Evolutionary conservation across 441 rosid species (phyloP).

Genomic region (Daphne laureola): DNA sequence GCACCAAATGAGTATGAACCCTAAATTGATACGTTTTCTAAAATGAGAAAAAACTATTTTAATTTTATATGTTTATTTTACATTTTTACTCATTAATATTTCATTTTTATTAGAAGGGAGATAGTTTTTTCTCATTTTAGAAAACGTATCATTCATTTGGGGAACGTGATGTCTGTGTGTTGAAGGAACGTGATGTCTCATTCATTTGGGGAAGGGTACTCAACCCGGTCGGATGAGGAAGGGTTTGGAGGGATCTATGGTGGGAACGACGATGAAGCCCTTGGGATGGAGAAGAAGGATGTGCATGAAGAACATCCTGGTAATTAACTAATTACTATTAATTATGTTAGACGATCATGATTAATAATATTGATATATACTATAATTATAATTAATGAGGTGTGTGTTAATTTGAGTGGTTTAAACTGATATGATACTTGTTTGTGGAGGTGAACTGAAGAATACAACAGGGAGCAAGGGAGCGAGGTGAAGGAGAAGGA

Average conservation of each 20-base stretch:
- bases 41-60: no score
- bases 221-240: neutral
- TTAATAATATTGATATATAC: no score
- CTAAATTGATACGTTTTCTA: no score
- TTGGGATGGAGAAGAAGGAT: slow-evolving; percentile 19
- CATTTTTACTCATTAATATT: no score
- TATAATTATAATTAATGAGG: no score
- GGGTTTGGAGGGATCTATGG: neutral
- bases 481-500: slow-evolving; percentile 72
- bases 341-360: neutral
- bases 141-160: no score
- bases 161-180: slow-evolving; percentile 48
- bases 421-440: no score
- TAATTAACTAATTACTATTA: neutral
- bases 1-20: no score
- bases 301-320: slow-evolving; percentile 61
- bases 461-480: slow-evolving; percentile 64
- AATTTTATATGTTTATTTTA: no score
- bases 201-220: neutral
- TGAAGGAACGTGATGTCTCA: slow-evolving; percentile 61
- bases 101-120: no score
- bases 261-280: neutral
- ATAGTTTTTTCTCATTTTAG: no score
- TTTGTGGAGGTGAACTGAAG: slow-evolving; percentile 16
- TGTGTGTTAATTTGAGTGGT: no score